Evolutionary conservation across 345 rosid species (phyloP), one percentile per base, ranked within the genome.

Genomic region (Aegle marmelos): DNA sequence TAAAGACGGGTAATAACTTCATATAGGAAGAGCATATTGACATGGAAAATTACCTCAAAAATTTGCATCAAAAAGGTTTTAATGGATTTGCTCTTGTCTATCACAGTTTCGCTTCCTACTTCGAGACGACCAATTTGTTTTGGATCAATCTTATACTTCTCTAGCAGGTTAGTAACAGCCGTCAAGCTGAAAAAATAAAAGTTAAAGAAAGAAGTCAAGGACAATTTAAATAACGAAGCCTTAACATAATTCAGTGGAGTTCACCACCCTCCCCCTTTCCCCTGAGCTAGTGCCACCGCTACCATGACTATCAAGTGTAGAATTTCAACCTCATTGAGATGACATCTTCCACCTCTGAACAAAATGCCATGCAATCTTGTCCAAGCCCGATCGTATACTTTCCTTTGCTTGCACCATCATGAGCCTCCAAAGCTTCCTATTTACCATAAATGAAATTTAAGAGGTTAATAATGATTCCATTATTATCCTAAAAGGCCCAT

Each of bases 101-200:
- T 97, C 31, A 97, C 99, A 54, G 99, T 97, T 86, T 97, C 99
- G 69, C 99, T 97, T 68, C 99, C 99, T 54, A 97, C 99, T 87
- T 97, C 99, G 70, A 97, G 86, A 16, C 99, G 95, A 25, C 99
- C 99, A 60, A 97, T 94, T 81, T 91, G 95, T 68, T 86, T 97
- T 6, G 99, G 98, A 82, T 97, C 97, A 86, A 97, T 72, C 77
- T 85, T 88, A 63, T 94, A 97, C 84, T 94, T 97, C 80, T 94
- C 97, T 41, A 97, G 95, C 71, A 97, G 98, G 60, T 97, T 91
- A 77, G 85, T 86, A 79, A 97, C 97, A 78, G 78, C 99, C 3
- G 97, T 94, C 85, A 97, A 91, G 83, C 99, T 97, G 90, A 63
- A 70, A 74, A 53, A 50, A 62, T 56, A 76, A 56, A 28, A 58